These are phyloP conservation scores for Dalbergia cultrata DNA, from an alignment of 306 rosid species.

Conservation along the genomic window DNA sequence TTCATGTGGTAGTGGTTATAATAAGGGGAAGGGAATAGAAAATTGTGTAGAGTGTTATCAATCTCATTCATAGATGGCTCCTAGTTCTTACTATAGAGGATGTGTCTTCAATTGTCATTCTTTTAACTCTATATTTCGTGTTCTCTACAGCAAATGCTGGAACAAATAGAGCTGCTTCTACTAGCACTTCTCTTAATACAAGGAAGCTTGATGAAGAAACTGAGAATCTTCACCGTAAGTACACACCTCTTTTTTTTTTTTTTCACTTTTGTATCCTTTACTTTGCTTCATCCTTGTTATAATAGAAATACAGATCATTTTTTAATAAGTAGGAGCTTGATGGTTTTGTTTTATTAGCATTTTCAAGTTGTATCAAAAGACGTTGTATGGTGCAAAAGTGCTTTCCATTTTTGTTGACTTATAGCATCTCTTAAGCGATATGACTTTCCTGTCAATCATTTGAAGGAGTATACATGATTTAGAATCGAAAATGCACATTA, in stretches of 20 bases:
- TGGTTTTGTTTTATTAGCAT: conserved; percentile 14
- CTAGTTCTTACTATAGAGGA: no score
- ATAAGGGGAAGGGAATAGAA: neutral
- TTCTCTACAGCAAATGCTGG: conserved; percentile 65
- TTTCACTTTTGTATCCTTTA: neutral
- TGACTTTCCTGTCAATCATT: conserved; percentile 8
- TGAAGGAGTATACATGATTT: neutral
- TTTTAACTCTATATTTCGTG: conserved; percentile 19
- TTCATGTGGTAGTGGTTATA: neutral
- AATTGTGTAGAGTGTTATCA: neutral
- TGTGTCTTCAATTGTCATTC: neutral
- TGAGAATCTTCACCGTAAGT: conserved; percentile 83
- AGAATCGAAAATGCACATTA: neutral
- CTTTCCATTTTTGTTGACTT: no score
- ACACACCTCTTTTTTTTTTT: neutral
- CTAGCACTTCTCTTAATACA: conserved; percentile 87
- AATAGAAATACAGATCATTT: neutral
- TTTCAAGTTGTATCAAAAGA: neutral
- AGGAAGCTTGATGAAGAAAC: conserved; percentile 92
- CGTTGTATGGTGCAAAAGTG: neutral
- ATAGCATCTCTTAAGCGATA: neutral
- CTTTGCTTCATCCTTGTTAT: conserved; percentile 11
- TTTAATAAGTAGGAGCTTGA: neutral
- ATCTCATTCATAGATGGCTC: neutral
- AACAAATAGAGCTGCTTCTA: conserved; percentile 82